Evolutionary conservation across 768 basidiomycete genomes (phyloP).

Genomic region (Cystofilobasidium capitatum): DNA sequence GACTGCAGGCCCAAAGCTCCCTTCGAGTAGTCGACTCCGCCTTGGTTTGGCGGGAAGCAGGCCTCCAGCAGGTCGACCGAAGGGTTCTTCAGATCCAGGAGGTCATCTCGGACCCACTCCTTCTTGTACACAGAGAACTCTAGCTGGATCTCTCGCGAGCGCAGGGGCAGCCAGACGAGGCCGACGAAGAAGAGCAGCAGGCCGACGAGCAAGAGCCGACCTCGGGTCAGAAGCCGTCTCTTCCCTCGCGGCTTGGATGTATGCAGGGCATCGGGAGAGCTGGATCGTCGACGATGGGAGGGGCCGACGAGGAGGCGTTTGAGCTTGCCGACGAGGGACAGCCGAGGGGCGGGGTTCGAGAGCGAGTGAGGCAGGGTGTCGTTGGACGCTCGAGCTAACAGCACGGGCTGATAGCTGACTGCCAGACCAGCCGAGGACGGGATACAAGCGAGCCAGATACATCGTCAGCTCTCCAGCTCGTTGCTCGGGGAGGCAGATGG

Average conservation of each 20-base stretch:
- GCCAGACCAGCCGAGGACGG: background rate
- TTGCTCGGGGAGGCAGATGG: no score
- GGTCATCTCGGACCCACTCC: conserved; percentile 62
- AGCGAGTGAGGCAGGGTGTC: background rate
- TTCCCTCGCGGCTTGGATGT: no score
- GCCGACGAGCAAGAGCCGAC: background rate
- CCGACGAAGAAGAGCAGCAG: conserved; percentile 40
- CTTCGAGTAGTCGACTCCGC: conserved; percentile 39
- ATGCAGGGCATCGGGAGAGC: background rate
- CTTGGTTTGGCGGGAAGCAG: conserved; percentile 58
- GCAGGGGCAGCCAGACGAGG: conserved; percentile 50
- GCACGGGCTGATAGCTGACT: no score
- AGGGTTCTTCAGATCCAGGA: conserved; percentile 51
- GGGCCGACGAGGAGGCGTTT: background rate
- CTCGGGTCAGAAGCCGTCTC: no score
- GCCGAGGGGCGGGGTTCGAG: background rate
- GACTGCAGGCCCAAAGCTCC: conserved; percentile 64
- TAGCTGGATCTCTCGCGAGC: conserved; percentile 60
- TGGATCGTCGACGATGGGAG: background rate
- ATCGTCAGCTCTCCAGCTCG: no score
- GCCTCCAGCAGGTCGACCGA: conserved; percentile 43
- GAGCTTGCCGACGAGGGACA: background rate
- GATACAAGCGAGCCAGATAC: background rate
- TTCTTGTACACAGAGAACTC: conserved; percentile 71
- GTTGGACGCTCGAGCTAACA: background rate